Evolutionary conservation across 768 basidiomycete genomes (phyloP).

Genomic region (Boletus vinaceobasis): DNA sequence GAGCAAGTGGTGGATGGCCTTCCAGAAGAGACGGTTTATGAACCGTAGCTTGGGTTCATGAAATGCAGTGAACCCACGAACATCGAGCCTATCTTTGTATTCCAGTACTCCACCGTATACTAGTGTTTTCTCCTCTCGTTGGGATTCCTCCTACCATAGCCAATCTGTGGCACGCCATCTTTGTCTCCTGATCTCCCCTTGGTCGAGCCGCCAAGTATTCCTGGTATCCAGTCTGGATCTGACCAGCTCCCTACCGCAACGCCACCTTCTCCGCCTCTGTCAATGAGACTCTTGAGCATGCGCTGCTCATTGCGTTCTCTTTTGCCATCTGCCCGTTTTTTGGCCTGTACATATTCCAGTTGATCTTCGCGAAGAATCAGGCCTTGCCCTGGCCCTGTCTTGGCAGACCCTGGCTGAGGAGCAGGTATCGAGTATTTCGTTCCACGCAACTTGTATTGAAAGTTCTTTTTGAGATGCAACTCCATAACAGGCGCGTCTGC

Average conservation of each 20-base stretch:
- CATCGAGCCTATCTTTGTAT: slow-evolving; percentile 10
- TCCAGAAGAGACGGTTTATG: slow-evolving; percentile 97
- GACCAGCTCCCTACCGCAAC: slow-evolving; percentile 76
- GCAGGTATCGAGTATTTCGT: slow-evolving; percentile 90
- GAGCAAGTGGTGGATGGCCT: slow-evolving; percentile 99
- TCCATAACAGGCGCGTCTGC: slow-evolving; percentile 68
- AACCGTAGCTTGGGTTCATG: slow-evolving; percentile 79
- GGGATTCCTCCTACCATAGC: slow-evolving; percentile 85
- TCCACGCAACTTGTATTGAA: slow-evolving; percentile 89
- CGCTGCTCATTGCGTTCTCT: slow-evolving; percentile 67
- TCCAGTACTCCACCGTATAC: slow-evolving; percentile 15
- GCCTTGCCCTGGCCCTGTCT: slow-evolving; percentile 76
- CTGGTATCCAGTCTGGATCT: slow-evolving; percentile 94
- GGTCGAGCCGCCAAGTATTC: slow-evolving; percentile 67
- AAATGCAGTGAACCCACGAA: slow-evolving; percentile 4
- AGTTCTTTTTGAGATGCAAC: slow-evolving; percentile 93
- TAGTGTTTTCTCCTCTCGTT: slow-evolving; percentile 67
- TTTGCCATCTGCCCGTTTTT: slow-evolving; percentile 71
- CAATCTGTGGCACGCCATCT: slow-evolving; percentile 78
- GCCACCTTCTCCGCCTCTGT: slow-evolving; percentile 47
- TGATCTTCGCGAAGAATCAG: slow-evolving; percentile 94
- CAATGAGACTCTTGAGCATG: slow-evolving; percentile 61
- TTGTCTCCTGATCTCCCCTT: slow-evolving; percentile 61
- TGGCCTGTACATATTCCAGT: slow-evolving; percentile 77
- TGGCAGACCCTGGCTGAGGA: slow-evolving; percentile 85